Base-by-base conservation (phyloP, 495 filamentous ascomycete genomes). In the Pseudotulostoma volvatum region DNA sequence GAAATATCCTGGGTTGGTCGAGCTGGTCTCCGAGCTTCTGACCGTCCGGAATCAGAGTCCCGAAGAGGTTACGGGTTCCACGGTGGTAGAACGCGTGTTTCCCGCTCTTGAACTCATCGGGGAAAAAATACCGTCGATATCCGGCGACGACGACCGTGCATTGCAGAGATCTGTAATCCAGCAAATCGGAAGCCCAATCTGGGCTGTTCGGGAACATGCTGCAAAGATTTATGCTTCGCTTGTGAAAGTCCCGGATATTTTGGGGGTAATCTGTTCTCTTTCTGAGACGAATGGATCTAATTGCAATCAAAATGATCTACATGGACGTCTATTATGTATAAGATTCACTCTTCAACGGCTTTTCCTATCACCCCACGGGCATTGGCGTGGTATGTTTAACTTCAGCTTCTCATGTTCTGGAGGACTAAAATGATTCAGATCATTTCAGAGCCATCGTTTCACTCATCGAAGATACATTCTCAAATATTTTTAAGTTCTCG, bases 171-270 rank as follows among this genome's bases (percentile, higher is more conserved):
- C 66, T 20, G 59, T 67, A 11, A 39, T 51, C 3, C 46, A 53
- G 37, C 59, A 68, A 28, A 61, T 87, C 19, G 70, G 67, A n/a
- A 87, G 79, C 44, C 66, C 68, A 1, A 67, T 85, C 11, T 96
- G 87, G 90, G 77, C 83, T 47, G 77, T 96, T 15, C 70, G 90
- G 39, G 86, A 94, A 50, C 86, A 93, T 44, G 83, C 88, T 9
- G 86, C 88, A 3, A 72, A 81, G 31, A 81, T 87, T 7, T 67
- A 83, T 42, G 75, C 74, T 37, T 73, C 71, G n/a, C 63, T 87
- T 31, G 49, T 81, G 28, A 53, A 73, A 3, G 53, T 63, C 11
- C 41, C 56, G 4, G 54, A 70, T n/a, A 74, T 76, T 49, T 46
- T 69, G 2, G 39, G 51, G 2, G 66, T 66, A 15, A 53, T 80